These are phyloP conservation scores for Aschersonia sp. DNA, from an alignment of 2,329 filamentous ascomycete species.

Conservation along the genomic window DNA sequence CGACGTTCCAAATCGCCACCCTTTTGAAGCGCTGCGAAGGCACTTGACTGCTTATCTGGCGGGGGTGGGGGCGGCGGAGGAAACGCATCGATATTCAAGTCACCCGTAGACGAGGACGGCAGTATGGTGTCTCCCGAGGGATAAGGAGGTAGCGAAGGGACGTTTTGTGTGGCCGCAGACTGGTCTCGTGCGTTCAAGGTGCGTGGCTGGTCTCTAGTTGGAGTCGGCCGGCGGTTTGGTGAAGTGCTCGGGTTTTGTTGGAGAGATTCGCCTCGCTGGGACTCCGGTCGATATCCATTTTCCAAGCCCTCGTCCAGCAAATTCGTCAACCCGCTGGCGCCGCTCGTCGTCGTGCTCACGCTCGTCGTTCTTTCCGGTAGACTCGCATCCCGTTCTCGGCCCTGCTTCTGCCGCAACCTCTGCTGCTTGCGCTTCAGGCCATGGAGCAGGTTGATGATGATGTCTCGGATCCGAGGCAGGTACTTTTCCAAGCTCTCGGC, in stretches of 20 bases:
- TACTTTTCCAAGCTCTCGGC: constrained; percentile 88
- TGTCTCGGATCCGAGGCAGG: constrained; percentile 86
- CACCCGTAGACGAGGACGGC: constrained; percentile 21
- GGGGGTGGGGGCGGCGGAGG: constrained; percentile 55
- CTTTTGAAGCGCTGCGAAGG: constrained; percentile 76
- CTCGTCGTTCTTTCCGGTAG: constrained; percentile 39
- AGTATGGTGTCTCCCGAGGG: constrained; percentile 42
- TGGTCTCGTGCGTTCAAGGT: constrained; percentile 38
- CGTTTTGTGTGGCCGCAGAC: constrained; percentile 60
- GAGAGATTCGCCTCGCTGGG: constrained; percentile 15
- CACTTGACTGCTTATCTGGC: constrained; percentile 78
- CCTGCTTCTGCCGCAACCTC: constrained; percentile 54
- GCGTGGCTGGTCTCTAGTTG: constrained; percentile 35
- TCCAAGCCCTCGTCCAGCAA: constrained; percentile 46
- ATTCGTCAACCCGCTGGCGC: constrained; percentile 37
- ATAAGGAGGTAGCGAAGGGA: constrained; percentile 61
- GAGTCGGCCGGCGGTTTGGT: constrained; percentile 31
- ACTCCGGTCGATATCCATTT: constrained; percentile 30
- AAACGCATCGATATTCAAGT: constrained; percentile 48
- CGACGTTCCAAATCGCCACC: constrained; percentile 85
- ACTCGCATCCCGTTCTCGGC: constrained; percentile 36
- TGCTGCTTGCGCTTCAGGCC: constrained; percentile 96
- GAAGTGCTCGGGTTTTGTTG: constrained; percentile 21
- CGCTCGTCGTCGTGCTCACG: constrained; percentile 42
- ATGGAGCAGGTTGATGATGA: constrained; percentile 94